Evolutionary conservation across 2,329 filamentous ascomycete genomes (phyloP).

Genomic region (Pseudogymnoascus sp.): DNA sequence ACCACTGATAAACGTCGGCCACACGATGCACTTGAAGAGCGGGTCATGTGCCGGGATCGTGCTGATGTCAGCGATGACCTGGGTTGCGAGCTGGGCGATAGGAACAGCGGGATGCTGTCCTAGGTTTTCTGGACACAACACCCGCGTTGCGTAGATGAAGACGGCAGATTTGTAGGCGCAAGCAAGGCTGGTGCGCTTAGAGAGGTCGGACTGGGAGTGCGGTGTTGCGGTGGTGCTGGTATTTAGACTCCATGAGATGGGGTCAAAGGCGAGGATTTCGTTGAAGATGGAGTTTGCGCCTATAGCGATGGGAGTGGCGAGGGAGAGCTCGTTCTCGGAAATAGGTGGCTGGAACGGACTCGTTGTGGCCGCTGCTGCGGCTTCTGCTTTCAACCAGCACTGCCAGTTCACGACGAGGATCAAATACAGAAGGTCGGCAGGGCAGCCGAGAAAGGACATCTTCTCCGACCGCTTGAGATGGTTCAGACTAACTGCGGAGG

Average conservation of each 20-base stretch:
- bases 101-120: neutral
- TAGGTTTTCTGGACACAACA: neutral
- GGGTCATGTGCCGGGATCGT: neutral
- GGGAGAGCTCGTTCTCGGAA: neutral
- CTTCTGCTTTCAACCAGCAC: neutral
- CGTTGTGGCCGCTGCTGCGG: neutral
- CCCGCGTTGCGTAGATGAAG: neutral
- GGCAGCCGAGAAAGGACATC: neutral
- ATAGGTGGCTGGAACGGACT: neutral
- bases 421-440: neutral
- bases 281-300: neutral
- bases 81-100: neutral
- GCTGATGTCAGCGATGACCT: neutral
- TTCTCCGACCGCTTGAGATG: neutral
- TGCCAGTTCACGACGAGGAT: neutral
- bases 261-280: neutral
- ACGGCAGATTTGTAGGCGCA: neutral
- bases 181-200: neutral
- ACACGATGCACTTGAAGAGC: neutral
- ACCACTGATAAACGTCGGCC: neutral
- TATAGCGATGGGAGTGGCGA: neutral
- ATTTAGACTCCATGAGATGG: neutral
- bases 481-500: neutral
- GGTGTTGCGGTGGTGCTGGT: neutral
- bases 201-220: neutral